Evolutionary conservation across 805 yeast species (phyloP), one percentile per base, ranked within the genome.

Genomic region (Candida krabiensis): DNA sequence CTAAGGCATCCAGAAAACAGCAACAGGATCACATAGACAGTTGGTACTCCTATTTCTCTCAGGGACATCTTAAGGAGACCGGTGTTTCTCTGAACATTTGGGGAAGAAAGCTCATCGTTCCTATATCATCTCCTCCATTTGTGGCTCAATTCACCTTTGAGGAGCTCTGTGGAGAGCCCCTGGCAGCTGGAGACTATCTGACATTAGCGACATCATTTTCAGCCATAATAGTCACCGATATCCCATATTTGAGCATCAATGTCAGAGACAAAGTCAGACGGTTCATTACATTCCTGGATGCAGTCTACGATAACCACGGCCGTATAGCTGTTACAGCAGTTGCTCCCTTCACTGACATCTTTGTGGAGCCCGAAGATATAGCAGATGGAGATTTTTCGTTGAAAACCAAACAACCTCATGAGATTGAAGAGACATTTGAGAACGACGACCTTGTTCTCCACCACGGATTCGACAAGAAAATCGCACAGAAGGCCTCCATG

Each of bases 151-250:
- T 89, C 61, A 75, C 93, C 4, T 93, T 93, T 56, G 77, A 79
- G 33, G 83, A 93, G 58, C 67, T 93, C 23, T 93, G 98, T 60
- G 97, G 95, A 1, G 66, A 72, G 44, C 91, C 95, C 9, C 64
- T 87, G 45, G 89, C 96, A 13, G 96, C 98, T 0, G 98, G 97
- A 8, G 99, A 93, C 61, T 93, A 93, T 56, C 71, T 93, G 30
- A 80, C 88, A 15, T 66, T 93, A 44, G 96, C 97, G 9, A 71
- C 75, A 4, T 67, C 80, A 11, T 93, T 81, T 67, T 75, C 77
- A 37, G 77, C 89, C 5, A 83, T 89, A 48, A 80, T 93, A n/a
- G 74, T 93, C 32, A 88, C 97, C 0, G 98, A 93, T 57, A 89
- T 93, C 29, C 99, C 99, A 9, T 81, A 81, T 45, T 64, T 93